These are phyloP conservation scores for Beauveria brongniartii DNA, from an alignment of 2,329 filamentous ascomycete species.

Conservation along the genomic window DNA sequence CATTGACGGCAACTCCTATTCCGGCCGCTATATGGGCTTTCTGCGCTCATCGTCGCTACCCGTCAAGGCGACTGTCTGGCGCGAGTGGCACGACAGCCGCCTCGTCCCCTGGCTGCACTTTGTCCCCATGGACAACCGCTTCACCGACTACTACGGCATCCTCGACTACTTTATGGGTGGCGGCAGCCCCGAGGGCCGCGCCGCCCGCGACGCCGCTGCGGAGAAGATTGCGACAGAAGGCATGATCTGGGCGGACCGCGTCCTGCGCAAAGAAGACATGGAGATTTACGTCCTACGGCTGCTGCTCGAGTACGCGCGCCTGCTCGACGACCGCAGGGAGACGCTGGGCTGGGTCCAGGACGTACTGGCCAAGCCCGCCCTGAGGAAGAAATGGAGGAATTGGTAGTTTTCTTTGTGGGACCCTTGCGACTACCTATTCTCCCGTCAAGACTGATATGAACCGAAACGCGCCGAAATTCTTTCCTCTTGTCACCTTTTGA, in stretches of 20 bases:
- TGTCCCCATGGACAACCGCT: slow-evolving; percentile 69
- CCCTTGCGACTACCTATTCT: background rate
- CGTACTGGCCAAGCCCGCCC: slow-evolving; percentile 27
- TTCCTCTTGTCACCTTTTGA: background rate
- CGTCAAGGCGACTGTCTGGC: slow-evolving; percentile 70
- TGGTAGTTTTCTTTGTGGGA: slow-evolving; percentile 15
- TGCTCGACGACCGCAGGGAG: slow-evolving; percentile 44
- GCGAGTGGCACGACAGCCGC: slow-evolving; percentile 73
- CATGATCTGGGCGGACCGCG: slow-evolving; percentile 59
- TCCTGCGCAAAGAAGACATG: slow-evolving; percentile 65
- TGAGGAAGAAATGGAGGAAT: slow-evolving; percentile 23
- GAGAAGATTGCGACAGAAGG: slow-evolving; percentile 57
- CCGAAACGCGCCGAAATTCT: background rate
- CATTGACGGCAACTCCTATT: slow-evolving; percentile 68
- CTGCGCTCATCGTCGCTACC: slow-evolving; percentile 61
- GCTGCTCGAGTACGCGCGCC: slow-evolving; percentile 53
- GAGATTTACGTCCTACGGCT: slow-evolving; percentile 60
- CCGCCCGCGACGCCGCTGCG: slow-evolving; percentile 48
- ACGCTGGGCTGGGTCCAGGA: slow-evolving; percentile 49
- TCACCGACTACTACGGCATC: slow-evolving; percentile 62
- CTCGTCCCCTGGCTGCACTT: slow-evolving; percentile 74
- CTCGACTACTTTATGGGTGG: slow-evolving; percentile 64
- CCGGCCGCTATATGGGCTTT: slow-evolving; percentile 61
- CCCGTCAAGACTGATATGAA: background rate
- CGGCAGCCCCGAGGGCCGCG: slow-evolving; percentile 39